Base-by-base conservation (phyloP, 345 rosid genomes). In the Euphorbia peplus region DNA sequence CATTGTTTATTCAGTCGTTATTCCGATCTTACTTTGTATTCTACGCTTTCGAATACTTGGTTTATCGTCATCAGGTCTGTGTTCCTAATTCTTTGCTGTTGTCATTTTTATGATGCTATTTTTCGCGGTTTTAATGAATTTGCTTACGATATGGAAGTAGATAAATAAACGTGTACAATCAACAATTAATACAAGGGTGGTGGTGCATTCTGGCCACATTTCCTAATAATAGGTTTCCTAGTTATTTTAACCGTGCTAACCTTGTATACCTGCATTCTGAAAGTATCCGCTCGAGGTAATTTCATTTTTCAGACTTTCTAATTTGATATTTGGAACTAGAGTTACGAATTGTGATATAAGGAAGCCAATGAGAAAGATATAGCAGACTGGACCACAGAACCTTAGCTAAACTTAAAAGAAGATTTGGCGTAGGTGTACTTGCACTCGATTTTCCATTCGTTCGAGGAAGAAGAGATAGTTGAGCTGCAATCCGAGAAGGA, bases 141-240 rank as follows among this genome's bases (percentile, higher is more conserved):
- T 28, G 26, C 32, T 56, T 63, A 12, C 1, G 9, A 56, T 42
- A 8, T 30, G 22, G 18, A 41, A 52, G 85, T 87, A 95, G 99
- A 83, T 95, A n/a, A 54, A 84, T 95, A 47, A 95, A 91, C 72
- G 99, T 95, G 60, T 95, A 91, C 85, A 82, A 88, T 71, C 99
- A 90, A 78, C 86, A 78, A n/a, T n/a, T n/a, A n/a, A 46, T 95
- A 95, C 25, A 98, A 95, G 80, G 90, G 99, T 70, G 93, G 87
- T 48, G 98, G 89, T 37, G 99, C 99, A 10, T 95, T 95, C 79
- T 95, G 99, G 99, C 99, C 99, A 0, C 98, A 95, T 26, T 88
- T 95, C 69, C 96, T 95, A 71, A 71, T 91, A 4, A 95, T 89
- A 5, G 79, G 98, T 59, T 73, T 91, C 75, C 93, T 95, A 11